Evolutionary conservation across 2,329 filamentous ascomycete genomes (phyloP).

Genomic region (Aspergillus tubingensis): DNA sequence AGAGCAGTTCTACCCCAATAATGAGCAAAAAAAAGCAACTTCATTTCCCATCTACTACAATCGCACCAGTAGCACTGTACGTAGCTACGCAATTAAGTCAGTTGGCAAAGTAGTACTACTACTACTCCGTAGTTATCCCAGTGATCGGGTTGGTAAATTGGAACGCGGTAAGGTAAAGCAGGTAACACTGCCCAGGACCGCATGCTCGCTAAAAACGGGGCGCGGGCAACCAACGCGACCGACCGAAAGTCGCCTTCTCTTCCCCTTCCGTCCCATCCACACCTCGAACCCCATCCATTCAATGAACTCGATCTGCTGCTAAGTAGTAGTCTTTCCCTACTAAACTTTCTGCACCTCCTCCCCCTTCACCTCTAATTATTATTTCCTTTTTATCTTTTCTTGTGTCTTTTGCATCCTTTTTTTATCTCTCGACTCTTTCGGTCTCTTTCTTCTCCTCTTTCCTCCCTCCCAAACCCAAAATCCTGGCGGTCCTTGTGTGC

Average conservation of each 20-base stretch:
- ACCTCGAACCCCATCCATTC: conserved; percentile 5
- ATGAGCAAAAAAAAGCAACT: no score
- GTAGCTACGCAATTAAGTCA: no score
- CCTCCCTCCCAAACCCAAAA: conserved; percentile 20
- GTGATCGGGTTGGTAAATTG: no score
- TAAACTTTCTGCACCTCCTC: conserved; percentile 15
- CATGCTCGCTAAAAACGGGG: conserved; percentile 4
- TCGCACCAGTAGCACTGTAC: no score
- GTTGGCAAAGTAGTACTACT: no score
- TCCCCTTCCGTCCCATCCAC: conserved; percentile 4
- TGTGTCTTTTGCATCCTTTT: conserved; percentile 16
- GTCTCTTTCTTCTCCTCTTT: conserved; percentile 19
- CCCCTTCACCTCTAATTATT: conserved; percentile 18
- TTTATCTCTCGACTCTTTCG: conserved; percentile 11
- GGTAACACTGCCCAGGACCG: not conserved
- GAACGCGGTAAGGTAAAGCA: not conserved
- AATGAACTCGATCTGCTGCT: conserved; percentile 8
- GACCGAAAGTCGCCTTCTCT: conserved; percentile 10
- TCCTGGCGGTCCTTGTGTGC: conserved; percentile 31
- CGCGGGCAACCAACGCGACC: conserved; percentile 10
- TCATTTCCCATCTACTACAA: no score
- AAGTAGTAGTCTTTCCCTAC: conserved; percentile 8
- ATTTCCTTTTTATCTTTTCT: conserved; percentile 19
- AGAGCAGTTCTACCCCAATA: not conserved
- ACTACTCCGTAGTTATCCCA: no score